These are phyloP conservation scores for Suhomyces bribrorum DNA, from an alignment of 1,139 yeast genomes.

Conservation along the genomic window DNA sequence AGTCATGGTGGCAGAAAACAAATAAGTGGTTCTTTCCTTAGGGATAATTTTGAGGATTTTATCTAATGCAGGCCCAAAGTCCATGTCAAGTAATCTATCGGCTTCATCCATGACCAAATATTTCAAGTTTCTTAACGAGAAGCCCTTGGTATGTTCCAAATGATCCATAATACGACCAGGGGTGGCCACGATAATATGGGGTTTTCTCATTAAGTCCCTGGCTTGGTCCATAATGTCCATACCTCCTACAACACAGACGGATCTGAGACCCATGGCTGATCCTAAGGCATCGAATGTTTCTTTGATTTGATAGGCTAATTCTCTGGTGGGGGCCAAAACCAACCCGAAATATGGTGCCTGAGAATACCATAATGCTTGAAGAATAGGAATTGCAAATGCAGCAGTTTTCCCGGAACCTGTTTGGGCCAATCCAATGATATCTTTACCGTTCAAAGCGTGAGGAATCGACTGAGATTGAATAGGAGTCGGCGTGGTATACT, in stretches of 20 bases:
- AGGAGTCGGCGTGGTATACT: conserved; percentile 76
- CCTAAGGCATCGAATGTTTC: conserved; percentile 96
- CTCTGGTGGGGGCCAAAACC: conserved; percentile 95
- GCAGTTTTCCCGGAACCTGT: conserved; percentile 89
- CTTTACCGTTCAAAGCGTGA: conserved; percentile 83
- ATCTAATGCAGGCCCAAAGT: conserved; percentile 92
- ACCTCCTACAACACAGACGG: conserved; percentile 92
- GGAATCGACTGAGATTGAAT: conserved; percentile 93
- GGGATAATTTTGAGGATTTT: conserved; percentile 85
- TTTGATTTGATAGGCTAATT: conserved; percentile 91
- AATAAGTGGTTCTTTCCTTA: conserved; percentile 77
- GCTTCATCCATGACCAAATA: conserved; percentile 96
- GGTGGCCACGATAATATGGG: conserved; percentile 93
- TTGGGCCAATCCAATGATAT: conserved; percentile 78
- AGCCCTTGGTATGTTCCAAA: conserved; percentile 91
- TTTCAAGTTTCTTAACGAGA: conserved; percentile 74
- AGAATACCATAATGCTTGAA: conserved; percentile 86
- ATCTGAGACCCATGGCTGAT: conserved; percentile 81
- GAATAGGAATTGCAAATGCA: conserved; percentile 85
- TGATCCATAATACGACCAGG: conserved; percentile 97
- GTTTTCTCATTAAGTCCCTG: conserved; percentile 87
- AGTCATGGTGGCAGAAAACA: conserved; percentile 96
- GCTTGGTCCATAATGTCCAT: conserved; percentile 99
- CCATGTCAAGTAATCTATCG: conserved; percentile 92
- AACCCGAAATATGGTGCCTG: conserved; percentile 88